These are phyloP conservation scores for Ormosia semicastrata DNA, from an alignment of 306 rosid species.

Conservation along the genomic window DNA sequence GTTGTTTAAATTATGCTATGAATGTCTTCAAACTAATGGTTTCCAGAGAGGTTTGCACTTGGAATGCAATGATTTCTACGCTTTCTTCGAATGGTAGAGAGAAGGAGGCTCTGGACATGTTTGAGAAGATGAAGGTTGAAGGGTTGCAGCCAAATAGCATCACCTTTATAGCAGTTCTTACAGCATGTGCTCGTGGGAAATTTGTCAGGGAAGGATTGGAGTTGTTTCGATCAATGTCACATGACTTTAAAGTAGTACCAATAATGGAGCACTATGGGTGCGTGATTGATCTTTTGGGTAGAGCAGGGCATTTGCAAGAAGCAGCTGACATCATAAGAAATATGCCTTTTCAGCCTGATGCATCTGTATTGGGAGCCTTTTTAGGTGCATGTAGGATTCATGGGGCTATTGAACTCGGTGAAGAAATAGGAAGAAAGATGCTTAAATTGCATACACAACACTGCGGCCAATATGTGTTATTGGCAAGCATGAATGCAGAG, in stretches of 20 bases:
- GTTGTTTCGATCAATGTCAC: slow-evolving; percentile 53
- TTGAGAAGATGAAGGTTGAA: slow-evolving; percentile 51
- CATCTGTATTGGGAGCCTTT: slow-evolving; percentile 67
- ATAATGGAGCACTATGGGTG: slow-evolving; percentile 72
- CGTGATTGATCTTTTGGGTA: slow-evolving; percentile 73
- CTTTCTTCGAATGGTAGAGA: slow-evolving; percentile 68
- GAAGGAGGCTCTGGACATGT: slow-evolving; percentile 60
- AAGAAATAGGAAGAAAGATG: slow-evolving; percentile 53
- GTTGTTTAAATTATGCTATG: slow-evolving; percentile 42
- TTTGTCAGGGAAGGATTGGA: slow-evolving; percentile 52
- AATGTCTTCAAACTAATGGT: slow-evolving; percentile 46
- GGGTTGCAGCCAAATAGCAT: slow-evolving; percentile 53
- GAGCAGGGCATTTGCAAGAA: slow-evolving; percentile 70
- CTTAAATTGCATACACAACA: slow-evolving; percentile 50
- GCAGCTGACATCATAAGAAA: slow-evolving; percentile 50
- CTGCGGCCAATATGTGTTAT: slow-evolving; percentile 50
- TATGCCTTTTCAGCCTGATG: slow-evolving; percentile 74
- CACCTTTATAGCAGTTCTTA: slow-evolving; percentile 67
- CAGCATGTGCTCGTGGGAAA: slow-evolving; percentile 73
- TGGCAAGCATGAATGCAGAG: slow-evolving; percentile 69
- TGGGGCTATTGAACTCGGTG: slow-evolving; percentile 68
- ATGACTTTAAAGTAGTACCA: slow-evolving; percentile 46
- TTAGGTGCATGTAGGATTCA: slow-evolving; percentile 78
- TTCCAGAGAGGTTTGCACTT: slow-evolving; percentile 56
- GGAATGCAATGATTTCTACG: slow-evolving; percentile 85